Conservation (phyloP, 2,329 filamentous ascomycete species). For the Cadophora malorum region DNA sequence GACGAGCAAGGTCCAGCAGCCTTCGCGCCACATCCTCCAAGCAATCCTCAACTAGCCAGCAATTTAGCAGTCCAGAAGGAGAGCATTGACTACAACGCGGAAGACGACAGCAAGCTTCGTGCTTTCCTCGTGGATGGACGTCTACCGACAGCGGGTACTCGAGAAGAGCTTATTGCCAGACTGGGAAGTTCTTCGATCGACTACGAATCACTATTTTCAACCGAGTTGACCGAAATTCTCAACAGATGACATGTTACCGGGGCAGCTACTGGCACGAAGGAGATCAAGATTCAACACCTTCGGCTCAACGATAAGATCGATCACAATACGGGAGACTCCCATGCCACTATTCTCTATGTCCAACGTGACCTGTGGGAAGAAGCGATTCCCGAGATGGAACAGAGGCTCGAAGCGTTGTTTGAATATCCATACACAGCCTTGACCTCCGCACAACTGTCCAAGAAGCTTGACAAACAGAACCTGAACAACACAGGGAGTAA, state of each 20-base stretch:
- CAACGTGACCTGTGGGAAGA: not conserved
- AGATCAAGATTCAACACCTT: conserved; percentile 31
- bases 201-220: conserved; percentile 26
- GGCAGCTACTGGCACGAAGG: conserved; percentile 18
- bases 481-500: not conserved
- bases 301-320: conserved; percentile 28
- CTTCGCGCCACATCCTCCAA: no score
- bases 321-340: conserved; percentile 20
- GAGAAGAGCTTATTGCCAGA: conserved; percentile 34
- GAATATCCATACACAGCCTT: conserved; percentile 15
- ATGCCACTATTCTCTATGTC: conserved; percentile 14
- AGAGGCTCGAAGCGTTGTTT: not conserved
- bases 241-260: conserved; percentile 25
- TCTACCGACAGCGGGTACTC: conserved; percentile 22
- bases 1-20: no score
- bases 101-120: conserved; percentile 36
- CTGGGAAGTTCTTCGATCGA: conserved; percentile 28
- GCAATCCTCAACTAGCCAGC: no score
- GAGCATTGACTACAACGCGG: no score
- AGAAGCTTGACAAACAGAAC: not conserved
- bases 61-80: no score
- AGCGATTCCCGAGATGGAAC: not conserved
- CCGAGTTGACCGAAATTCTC: conserved; percentile 28
- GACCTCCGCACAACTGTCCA: not conserved
- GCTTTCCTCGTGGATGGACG: conserved; percentile 29